Percentiles rank a stretch among this genome's conserved stretches.
phyloP scores from a whole-genome alignment of 2,329 filamentous ascomycete genomes.

The Aspergillus felis region DNA sequence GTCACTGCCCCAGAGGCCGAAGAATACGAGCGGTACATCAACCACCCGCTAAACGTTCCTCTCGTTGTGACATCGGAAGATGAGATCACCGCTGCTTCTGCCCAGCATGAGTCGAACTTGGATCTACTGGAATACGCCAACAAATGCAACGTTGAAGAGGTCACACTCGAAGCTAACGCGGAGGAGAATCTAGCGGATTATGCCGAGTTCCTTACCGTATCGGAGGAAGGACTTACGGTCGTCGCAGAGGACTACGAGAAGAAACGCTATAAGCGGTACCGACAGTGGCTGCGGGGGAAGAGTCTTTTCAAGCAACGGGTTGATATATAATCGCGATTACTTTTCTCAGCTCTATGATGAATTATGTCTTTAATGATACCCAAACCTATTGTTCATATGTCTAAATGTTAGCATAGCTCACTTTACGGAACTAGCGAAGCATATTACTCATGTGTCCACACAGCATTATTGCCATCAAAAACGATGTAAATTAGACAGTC shows the following conservation, averaged over 20 bases:
- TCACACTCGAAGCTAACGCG: constrained; percentile 36
- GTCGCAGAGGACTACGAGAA: constrained; percentile 80
- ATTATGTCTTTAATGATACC: constrained; percentile 1
- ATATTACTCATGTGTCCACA: not conserved
- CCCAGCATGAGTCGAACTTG: constrained; percentile 41
- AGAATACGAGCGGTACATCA: constrained; percentile 86
- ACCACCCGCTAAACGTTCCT: constrained; percentile 82
- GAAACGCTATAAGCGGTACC: constrained; percentile 95
- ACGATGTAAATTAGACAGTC: not conserved
- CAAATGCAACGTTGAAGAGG: constrained; percentile 61
- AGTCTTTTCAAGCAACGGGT: constrained; percentile 89
- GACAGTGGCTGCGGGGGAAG: constrained; percentile 91
- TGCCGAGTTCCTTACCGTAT: constrained; percentile 69
- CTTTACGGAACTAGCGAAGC: not conserved
- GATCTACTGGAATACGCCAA: constrained; percentile 81
- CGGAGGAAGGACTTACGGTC: constrained; percentile 81
- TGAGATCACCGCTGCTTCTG: constrained; percentile 31
- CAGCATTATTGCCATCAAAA: not conserved
- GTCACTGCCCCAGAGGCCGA: constrained; percentile 72
- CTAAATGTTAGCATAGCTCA: not conserved
- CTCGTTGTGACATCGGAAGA: constrained; percentile 52
- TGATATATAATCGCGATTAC: constrained; percentile 31
- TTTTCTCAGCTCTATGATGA: not conserved
- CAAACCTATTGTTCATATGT: not conserved
- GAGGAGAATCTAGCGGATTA: constrained; percentile 71